Conservation (phyloP, 495 filamentous ascomycete genomes). For the Pyrenula massariospora region DNA sequence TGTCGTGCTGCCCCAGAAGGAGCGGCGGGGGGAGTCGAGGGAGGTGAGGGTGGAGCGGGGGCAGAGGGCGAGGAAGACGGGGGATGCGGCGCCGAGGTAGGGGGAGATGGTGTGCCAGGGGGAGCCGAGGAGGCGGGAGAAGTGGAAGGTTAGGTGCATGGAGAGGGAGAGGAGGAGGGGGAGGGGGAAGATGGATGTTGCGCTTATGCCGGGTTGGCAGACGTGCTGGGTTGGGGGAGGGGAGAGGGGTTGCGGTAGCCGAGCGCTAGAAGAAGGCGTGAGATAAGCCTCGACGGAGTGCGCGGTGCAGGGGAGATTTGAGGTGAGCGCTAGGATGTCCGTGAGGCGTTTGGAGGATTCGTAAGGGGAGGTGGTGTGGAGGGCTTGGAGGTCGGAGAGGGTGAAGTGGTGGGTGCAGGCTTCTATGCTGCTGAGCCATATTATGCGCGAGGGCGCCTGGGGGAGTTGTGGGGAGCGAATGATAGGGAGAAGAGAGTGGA, state of each 20-base stretch:
- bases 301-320: conserved; percentile 48
- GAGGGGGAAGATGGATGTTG: conserved; percentile 67
- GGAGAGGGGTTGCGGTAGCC: conserved; percentile 1
- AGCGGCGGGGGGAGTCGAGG: conserved; percentile 31
- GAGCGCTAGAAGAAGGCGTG: conserved; percentile 13
- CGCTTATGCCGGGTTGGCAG: conserved; percentile 78
- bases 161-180: conserved; percentile 48
- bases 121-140: conserved; percentile 68
- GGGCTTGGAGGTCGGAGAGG: conserved; percentile 63
- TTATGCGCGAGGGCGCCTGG: conserved; percentile 46
- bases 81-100: conserved; percentile 66
- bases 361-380: conserved; percentile 52
- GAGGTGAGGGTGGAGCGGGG: conserved; percentile 36
- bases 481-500: conserved; percentile 64
- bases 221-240: conserved; percentile 54
- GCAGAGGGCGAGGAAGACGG: conserved; percentile 64
- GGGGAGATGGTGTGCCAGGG: conserved; percentile 71
- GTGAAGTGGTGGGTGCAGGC: conserved; percentile 43
- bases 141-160: conserved; percentile 53
- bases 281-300: conserved; percentile 43
- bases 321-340: conserved; percentile 70
- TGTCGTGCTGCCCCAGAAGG: conserved; percentile 61
- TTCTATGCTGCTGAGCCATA: conserved; percentile 81
- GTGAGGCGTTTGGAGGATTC: conserved; percentile 78
- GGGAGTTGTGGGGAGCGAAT: conserved; percentile 38